A percentile compares a stretch with the other conserved stretches of the same genome.
phyloP scores from a whole-genome alignment of 164 flowering plant genomes.

The Amborella trichopoda region DNA sequence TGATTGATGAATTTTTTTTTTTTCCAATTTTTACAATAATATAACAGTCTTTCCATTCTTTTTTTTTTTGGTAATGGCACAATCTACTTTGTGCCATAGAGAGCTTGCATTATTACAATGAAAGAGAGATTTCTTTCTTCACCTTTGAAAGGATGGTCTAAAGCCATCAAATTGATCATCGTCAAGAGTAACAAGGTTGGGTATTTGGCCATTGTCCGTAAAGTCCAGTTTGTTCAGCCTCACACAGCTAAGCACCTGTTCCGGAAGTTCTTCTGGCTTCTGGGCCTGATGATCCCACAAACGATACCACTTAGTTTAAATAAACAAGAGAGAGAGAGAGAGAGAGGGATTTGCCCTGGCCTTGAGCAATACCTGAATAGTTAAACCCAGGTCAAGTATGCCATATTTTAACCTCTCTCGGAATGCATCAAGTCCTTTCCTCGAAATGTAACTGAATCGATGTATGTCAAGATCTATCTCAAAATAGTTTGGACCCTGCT shows the following conservation, averaged over 20 bases:
- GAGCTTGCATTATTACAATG: too few relatives aligned
- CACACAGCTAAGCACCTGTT: conserved; percentile 68
- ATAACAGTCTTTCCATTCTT: too few relatives aligned
- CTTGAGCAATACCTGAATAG: conserved; percentile 78
- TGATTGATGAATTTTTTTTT: too few relatives aligned
- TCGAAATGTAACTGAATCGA: conserved; percentile 86
- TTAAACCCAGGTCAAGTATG: conserved; percentile 71
- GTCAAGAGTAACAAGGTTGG: conserved; percentile 36
- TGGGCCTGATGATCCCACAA: too few relatives aligned
- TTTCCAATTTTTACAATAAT: too few relatives aligned
- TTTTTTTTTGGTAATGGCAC: too few relatives aligned
- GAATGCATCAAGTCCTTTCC: conserved; percentile 88
- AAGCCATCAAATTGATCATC: conserved; percentile 19
- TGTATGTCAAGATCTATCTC: conserved; percentile 97
- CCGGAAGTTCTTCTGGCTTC: conserved; percentile 84
- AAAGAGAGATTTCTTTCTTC: too few relatives aligned
- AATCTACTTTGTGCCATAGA: too few relatives aligned
- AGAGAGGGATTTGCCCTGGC: too few relatives aligned
- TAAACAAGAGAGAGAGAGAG: too few relatives aligned
- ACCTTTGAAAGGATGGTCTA: too few relatives aligned
- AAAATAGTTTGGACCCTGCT: conserved; percentile 84
- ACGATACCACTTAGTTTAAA: too few relatives aligned
- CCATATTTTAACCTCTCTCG: conserved; percentile 71
- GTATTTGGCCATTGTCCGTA: conserved; percentile 75
- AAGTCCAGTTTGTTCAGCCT: conserved; percentile 75